These are phyloP conservation scores for Neurospora pannonica DNA, from an alignment of 495 filamentous ascomycete species.

Conservation along the genomic window DNA sequence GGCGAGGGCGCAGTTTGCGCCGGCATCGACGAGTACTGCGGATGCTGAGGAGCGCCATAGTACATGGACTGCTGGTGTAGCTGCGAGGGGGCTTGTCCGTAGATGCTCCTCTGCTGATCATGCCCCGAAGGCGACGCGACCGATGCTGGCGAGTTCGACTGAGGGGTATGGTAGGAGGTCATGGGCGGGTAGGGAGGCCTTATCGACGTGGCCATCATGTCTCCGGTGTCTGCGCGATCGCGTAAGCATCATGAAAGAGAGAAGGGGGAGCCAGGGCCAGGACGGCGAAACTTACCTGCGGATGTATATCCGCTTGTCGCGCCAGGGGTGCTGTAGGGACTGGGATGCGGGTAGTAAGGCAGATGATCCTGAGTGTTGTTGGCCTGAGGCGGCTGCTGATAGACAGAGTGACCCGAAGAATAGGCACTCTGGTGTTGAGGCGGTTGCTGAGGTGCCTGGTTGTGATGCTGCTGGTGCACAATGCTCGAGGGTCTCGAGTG, in stretches of 20 bases:
- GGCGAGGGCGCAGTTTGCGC: conserved; percentile 57
- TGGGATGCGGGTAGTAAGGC: conserved; percentile 65
- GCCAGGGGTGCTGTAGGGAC: conserved; percentile 63
- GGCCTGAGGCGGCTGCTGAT: conserved; percentile 39
- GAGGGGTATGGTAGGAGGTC: conserved; percentile 73
- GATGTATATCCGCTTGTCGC: conserved; percentile 64
- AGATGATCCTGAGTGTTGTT: conserved; percentile 48
- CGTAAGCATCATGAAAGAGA: conserved; percentile 17
- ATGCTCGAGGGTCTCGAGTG: conserved; percentile 56
- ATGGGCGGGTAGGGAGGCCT: conserved; percentile 79
- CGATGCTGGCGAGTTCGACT: conserved; percentile 93
- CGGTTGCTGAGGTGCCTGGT: conserved; percentile 33
- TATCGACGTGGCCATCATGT: conserved; percentile 92
- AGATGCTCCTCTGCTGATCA: conserved; percentile 80
- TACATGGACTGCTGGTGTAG: conserved; percentile 64
- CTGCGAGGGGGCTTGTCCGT: conserved; percentile 70
- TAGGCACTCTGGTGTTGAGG: conserved; percentile 50
- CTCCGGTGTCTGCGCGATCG: conserved; percentile 56
- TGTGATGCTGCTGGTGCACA: conserved; percentile 56
- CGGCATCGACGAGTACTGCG: conserved; percentile 61
- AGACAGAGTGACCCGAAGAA: conserved; percentile 45
- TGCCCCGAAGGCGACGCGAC: conserved; percentile 83
- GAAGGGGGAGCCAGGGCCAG: conserved; percentile 1
- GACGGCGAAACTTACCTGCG: conserved; percentile 54
- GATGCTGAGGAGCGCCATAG: conserved; percentile 49